Conservation (phyloP, 768 basidiomycete species). For the Boletus insuetus region DNA sequence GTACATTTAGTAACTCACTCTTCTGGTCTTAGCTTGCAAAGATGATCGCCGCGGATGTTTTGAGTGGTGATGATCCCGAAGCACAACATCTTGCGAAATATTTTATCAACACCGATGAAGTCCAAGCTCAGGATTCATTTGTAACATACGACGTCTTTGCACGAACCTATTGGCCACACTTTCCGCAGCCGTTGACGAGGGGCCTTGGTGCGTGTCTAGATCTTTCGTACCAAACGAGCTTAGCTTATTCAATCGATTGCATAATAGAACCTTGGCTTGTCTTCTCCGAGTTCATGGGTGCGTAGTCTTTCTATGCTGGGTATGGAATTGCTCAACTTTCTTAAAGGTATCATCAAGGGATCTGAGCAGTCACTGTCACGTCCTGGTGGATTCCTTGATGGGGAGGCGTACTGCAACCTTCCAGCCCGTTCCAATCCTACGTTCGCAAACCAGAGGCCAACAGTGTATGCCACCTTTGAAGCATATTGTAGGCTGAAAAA, state of each 20-base stretch:
- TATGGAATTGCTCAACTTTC: not conserved
- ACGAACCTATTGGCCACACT: constrained; percentile 56
- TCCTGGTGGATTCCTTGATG: constrained; percentile 40
- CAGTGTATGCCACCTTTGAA: constrained; percentile 53
- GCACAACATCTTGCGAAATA: constrained; percentile 3
- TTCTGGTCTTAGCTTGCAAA: constrained; percentile 15
- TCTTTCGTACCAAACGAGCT: not conserved
- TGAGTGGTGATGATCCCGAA: constrained; percentile 3
- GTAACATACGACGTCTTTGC: constrained; percentile 50
- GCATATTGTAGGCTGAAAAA: constrained; percentile 48
- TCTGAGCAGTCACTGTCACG: constrained; percentile 49
- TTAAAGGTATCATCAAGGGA: constrained; percentile 61
- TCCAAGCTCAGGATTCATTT: constrained; percentile 19
- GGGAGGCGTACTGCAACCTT: constrained; percentile 43
- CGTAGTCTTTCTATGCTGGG: constrained; percentile 1
- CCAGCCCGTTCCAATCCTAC: constrained; percentile 52
- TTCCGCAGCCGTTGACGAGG: constrained; percentile 49
- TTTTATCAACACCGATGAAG: constrained; percentile 17
- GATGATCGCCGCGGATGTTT: constrained; percentile 28
- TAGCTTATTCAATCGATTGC: not conserved
- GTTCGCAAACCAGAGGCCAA: constrained; percentile 48
- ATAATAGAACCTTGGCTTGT: constrained; percentile 56
- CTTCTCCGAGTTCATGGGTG: constrained; percentile 65
- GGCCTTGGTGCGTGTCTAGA: constrained; percentile 43
- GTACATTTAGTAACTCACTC: not conserved